phyloP scores from a whole-genome alignment of 164 flowering plant genomes.

The Magnolia changhungtana region DNA sequence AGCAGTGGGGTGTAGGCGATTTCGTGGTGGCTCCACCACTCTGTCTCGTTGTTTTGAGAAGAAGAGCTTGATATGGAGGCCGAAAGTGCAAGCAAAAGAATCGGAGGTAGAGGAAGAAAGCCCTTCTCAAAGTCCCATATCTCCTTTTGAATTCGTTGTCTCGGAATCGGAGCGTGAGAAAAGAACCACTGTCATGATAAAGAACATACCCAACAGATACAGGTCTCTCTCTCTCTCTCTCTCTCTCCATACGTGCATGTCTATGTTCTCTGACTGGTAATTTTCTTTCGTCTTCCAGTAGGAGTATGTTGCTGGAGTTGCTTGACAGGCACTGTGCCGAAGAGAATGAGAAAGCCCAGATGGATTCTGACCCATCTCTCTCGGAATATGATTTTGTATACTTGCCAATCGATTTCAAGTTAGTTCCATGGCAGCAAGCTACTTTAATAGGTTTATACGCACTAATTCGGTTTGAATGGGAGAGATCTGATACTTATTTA shows the following conservation, averaged over 20 bases:
- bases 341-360: constrained; percentile 7
- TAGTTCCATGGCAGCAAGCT: neutral
- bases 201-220: constrained; percentile 19
- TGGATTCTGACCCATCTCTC: neutral
- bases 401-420: constrained; percentile 49
- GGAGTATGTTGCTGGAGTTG: constrained; percentile 24
- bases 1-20: neutral
- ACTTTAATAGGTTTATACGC: neutral
- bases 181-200: constrained; percentile 21
- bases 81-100: neutral
- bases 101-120: neutral
- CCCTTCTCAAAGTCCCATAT: neutral
- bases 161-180: neutral
- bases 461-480: neutral
- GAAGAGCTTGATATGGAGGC: neutral
- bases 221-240: constrained; percentile 9
- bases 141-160: neutral
- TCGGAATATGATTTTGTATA: constrained; percentile 42
- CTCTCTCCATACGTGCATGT: neutral
- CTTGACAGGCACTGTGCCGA: constrained; percentile 31
- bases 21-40: neutral
- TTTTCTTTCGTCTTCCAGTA: constrained; percentile 14
- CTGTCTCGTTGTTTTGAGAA: neutral
- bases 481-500: neutral
- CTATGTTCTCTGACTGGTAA: neutral